A percentile compares a stretch with the other conserved stretches of the same genome.
These are phyloP conservation scores for Sungouiozyma ichnusensis DNA, from an alignment of 805 yeast species.

Conservation along the genomic window DNA sequence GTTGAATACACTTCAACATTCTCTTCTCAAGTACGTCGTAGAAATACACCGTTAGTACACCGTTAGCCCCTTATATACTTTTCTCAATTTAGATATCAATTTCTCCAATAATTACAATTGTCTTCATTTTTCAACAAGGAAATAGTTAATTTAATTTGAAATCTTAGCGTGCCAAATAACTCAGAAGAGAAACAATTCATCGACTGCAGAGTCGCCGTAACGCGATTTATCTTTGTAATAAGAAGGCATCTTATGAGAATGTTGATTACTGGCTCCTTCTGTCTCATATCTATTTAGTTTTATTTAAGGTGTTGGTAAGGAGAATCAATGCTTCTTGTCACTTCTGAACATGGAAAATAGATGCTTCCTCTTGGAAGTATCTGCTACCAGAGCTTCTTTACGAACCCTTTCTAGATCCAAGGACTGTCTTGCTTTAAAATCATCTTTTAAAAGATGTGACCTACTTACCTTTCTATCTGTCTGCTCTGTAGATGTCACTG, in stretches of 20 bases:
- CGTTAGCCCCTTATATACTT: background rate
- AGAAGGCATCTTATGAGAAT: background rate
- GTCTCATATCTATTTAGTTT: no score
- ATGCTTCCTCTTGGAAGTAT: constrained; percentile 18
- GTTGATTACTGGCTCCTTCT: background rate
- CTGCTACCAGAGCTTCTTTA: constrained; percentile 15
- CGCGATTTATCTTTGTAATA: background rate
- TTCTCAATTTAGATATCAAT: background rate
- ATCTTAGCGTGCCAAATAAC: no score
- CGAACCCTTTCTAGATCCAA: constrained; percentile 22
- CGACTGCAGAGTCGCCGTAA: no score
- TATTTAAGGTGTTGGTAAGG: no score
- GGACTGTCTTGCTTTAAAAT: constrained; percentile 22
- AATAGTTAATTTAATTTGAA: background rate
- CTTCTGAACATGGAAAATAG: constrained; percentile 23
- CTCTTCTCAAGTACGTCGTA: background rate
- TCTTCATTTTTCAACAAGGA: background rate
- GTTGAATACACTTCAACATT: background rate
- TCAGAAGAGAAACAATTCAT: no score
- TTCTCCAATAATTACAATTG: background rate
- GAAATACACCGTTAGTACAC: no score
- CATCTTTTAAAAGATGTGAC: constrained; percentile 6
- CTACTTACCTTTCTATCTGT: constrained; percentile 7
- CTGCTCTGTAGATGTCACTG: constrained; percentile 5
- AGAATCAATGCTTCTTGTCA: constrained; percentile 11